Conservation (phyloP, 305 asterid species). For the Ruellia speciosa region DNA sequence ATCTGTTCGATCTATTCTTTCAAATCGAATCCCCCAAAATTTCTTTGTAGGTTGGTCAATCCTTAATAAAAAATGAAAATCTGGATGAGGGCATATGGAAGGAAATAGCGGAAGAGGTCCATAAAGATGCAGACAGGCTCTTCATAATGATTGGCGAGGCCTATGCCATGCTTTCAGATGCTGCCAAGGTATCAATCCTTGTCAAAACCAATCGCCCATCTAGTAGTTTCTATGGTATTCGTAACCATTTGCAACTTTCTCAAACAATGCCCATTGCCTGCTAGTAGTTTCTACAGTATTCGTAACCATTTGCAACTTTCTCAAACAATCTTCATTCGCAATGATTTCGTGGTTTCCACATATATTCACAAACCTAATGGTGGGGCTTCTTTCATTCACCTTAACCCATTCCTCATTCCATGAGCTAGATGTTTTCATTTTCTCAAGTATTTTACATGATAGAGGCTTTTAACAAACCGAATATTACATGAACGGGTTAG, state of each 20-base stretch:
- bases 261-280: neutral
- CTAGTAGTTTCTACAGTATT: neutral
- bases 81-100: constrained; percentile 74
- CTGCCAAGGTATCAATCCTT: constrained; percentile 51
- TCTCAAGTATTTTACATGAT: too few species aligned
- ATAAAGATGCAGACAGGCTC: constrained; percentile 82
- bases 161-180: constrained; percentile 87
- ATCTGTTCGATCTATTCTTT: neutral
- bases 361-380: too few species aligned
- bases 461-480: too few species aligned
- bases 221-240: neutral
- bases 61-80: constrained; percentile 68
- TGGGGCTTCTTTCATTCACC: too few species aligned
- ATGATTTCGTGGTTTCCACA: too few species aligned
- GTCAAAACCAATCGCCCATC: neutral
- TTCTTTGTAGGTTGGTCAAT: constrained; percentile 65
- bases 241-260: too few species aligned
- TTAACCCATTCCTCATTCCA: too few species aligned
- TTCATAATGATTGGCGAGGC: constrained; percentile 97
- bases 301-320: too few species aligned
- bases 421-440: too few species aligned
- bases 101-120: constrained; percentile 73
- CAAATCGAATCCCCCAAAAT: neutral
- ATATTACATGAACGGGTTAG: too few species aligned
- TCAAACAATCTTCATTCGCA: too few species aligned